These are phyloP conservation scores for Cyanophora paradoxa DNA, from an alignment of 78 protist species.

Conservation along the genomic window DNA sequence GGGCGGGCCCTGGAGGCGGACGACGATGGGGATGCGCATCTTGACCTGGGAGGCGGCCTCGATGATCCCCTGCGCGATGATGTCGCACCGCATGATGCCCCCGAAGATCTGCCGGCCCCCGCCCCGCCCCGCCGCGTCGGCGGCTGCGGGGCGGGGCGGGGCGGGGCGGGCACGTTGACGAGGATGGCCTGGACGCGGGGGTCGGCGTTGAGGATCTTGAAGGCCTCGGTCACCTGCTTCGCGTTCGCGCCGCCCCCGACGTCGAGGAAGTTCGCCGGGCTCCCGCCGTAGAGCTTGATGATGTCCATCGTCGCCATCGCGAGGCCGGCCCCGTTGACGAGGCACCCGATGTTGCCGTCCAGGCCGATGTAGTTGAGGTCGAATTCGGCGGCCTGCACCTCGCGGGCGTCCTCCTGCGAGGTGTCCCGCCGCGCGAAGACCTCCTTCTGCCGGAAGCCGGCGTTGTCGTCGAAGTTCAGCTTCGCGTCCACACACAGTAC, in stretches of 20 bases:
- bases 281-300: conserved; percentile 82
- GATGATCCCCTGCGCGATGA: conserved; percentile 30
- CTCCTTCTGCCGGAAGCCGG: conserved; percentile 86
- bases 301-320: conserved; percentile 99
- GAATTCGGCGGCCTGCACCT: conserved; percentile 81
- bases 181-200: conserved; percentile 38
- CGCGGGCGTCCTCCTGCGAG: conserved; percentile 84
- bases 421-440: conserved; percentile 79
- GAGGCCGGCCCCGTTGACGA: conserved; percentile 98
- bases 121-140: not conserved
- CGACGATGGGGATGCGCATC: conserved; percentile 36
- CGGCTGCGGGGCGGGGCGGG: not conserved
- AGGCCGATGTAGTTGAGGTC: conserved; percentile 93
- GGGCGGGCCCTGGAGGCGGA: conserved; percentile 69
- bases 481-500: not conserved
- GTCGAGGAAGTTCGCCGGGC: conserved; percentile 98
- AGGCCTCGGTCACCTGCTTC: conserved; percentile 79
- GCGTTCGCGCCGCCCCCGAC: conserved; percentile 94
- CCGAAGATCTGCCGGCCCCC: conserved; percentile 48
- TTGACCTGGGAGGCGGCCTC: conserved; percentile 2
- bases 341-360: conserved; percentile 96
- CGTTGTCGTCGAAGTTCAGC: conserved; percentile 94
- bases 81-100: conserved; percentile 47
- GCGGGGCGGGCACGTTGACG: not conserved
- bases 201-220: conserved; percentile 76